Evolutionary conservation across 1,284 basidiomycete species (phyloP).

Genomic region (Cystobasidiaceae sp.): DNA sequence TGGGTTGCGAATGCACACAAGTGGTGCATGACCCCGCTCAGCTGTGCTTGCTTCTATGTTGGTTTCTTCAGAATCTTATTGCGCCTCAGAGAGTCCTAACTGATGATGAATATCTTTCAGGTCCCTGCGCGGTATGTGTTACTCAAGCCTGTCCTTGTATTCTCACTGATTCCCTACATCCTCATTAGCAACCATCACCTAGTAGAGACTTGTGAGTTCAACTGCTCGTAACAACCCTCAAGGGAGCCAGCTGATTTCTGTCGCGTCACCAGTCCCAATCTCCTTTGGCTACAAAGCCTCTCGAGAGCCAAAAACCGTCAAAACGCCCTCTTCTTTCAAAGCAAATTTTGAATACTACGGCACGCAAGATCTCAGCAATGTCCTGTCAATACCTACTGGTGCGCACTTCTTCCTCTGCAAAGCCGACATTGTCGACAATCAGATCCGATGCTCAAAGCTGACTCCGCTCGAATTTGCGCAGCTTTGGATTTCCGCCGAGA

Average conservation of each 20-base stretch:
- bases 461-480: constrained; percentile 8
- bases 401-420: neutral
- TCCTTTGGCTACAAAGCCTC: constrained; percentile 23
- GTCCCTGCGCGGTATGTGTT: no score
- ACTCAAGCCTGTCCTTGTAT: no score
- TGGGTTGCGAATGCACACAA: constrained; percentile 43
- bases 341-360: constrained; percentile 14
- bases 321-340: constrained; percentile 9
- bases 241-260: neutral
- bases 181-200: constrained; percentile 34
- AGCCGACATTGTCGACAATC: neutral
- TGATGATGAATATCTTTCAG: neutral
- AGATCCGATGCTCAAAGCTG: constrained; percentile 11
- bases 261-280: constrained; percentile 4
- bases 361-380: constrained; percentile 23
- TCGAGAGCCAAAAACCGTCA: neutral
- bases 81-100: neutral
- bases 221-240: neutral
- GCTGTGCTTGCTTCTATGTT: constrained; percentile 45
- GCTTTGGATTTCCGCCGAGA: constrained; percentile 39
- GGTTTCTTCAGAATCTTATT: neutral
- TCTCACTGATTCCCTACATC: neutral
- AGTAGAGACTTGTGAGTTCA: constrained; percentile 32
- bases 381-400: constrained; percentile 14
- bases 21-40: constrained; percentile 43